Evolutionary conservation across 257 asterid species (phyloP), one percentile per base, ranked within the genome.

Genomic region (Solanum chaucha): DNA sequence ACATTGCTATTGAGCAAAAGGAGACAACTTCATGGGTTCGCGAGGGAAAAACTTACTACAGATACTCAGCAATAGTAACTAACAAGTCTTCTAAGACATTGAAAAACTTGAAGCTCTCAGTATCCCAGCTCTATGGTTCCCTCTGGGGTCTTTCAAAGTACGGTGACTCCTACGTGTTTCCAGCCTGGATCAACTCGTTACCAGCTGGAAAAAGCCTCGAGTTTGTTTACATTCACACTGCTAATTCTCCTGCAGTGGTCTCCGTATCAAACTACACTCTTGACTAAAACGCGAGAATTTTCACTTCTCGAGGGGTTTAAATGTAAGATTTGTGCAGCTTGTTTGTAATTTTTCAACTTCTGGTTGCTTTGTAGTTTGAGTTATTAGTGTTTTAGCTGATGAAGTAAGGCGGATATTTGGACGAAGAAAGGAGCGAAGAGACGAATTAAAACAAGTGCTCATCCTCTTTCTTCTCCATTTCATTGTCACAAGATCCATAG

Each of bases 21-120:
- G 90, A 87, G 84, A 92, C 98, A 35, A 32, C 87, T 82, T 91
- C 98, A 83, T 97, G 99, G 99, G 91, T 90, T 38, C 83, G 6
- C 19, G 36, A 48, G 85, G 86, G 28, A 4, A 88, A 58, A 85
- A 85, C 72, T 30, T 75, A 85, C 74, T 58, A 88, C 86, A 78
- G 88, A 88, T 88, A 88, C 77, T 88, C 90, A 44, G 85, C 40
- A 34, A 83, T 32, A 26, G 73, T 93, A 74, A 93, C 91, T 35
- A 93, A 93, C 86, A 90, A 88, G 38, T 92, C 93, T 71, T 46
- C 90, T 8, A 91, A 92, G 89, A 90, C 86, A 44, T 22, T 92
- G 88, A 89, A 84, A 88, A 87, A 87, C 78, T 77, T 92, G 88
- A 92, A 90, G 92, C 91, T 92, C 34, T 40, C 87, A 11, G 85